Percentiles rank a stretch among this genome's conserved stretches.
phyloP scores from a whole-genome alignment of 495 filamentous ascomycete genomes.

The Thermothielavioides terrestris region DNA sequence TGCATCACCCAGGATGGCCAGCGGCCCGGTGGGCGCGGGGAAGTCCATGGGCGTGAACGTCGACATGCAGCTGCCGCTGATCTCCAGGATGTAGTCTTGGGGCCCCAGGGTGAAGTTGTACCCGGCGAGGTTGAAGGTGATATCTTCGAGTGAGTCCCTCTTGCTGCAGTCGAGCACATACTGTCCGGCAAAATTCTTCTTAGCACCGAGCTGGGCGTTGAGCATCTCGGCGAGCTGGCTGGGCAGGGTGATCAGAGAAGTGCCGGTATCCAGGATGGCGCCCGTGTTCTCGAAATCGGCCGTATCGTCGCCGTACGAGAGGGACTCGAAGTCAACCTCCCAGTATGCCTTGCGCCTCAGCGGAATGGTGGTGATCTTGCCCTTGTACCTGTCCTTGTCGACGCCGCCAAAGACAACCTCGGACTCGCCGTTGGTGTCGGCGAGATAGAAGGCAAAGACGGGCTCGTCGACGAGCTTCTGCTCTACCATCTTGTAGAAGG shows the following conservation, averaged over 20 bases:
- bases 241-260: slow-evolving; percentile 93
- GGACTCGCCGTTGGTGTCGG: slow-evolving; percentile 62
- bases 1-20: slow-evolving; percentile 93
- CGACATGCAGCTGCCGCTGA: slow-evolving; percentile 91
- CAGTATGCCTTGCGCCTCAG: slow-evolving; percentile 98
- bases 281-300: slow-evolving; percentile 90
- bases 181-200: slow-evolving; percentile 92
- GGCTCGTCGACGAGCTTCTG: slow-evolving; percentile 84
- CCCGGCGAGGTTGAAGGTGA: slow-evolving; percentile 79
- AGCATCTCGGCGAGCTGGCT: slow-evolving; percentile 88
- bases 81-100: slow-evolving; percentile 93
- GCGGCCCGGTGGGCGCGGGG: slow-evolving; percentile 79
- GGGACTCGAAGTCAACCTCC: slow-evolving; percentile 93
- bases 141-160: slow-evolving; percentile 72
- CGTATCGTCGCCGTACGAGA: slow-evolving; percentile 72
- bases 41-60: slow-evolving; percentile 98
- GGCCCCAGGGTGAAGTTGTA: slow-evolving; percentile 84
- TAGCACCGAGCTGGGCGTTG: slow-evolving; percentile 96
- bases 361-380: slow-evolving; percentile 85
- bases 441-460: slow-evolving; percentile 95
- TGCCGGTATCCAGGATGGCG: slow-evolving; percentile 96
- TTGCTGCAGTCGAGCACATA: slow-evolving; percentile 86
- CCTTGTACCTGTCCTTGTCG: slow-evolving; percentile 75
- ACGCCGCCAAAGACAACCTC: slow-evolving; percentile 90
- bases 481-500: slow-evolving; percentile 91